Evolutionary conservation across 352 stramenopile genomes (phyloP).

Genomic region (Pythium volutum): DNA sequence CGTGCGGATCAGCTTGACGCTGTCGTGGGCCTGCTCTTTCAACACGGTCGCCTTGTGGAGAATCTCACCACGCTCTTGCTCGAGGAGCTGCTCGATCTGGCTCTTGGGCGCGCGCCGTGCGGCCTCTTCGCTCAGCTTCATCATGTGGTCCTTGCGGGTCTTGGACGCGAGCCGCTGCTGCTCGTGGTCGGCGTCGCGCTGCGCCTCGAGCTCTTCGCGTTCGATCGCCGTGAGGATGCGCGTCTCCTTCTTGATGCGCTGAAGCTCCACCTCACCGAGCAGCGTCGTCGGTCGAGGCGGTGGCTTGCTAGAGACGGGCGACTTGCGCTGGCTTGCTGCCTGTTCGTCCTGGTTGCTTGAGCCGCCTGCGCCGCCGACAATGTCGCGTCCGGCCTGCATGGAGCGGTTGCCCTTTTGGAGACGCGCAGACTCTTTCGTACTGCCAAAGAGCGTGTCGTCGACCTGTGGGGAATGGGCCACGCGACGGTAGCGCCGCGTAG

Average conservation of each 20-base stretch:
- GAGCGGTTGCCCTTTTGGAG: constrained; percentile 48
- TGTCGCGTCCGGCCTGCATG: constrained; percentile 56
- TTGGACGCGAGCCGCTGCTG: constrained; percentile 54
- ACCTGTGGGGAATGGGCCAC: constrained; percentile 57
- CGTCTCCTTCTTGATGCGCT: constrained; percentile 66
- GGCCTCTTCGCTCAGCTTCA: constrained; percentile 63
- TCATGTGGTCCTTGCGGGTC: constrained; percentile 78
- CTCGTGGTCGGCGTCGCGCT: constrained; percentile 56
- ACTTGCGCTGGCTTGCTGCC: constrained; percentile 6
- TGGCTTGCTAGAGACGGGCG: constrained; percentile 12
- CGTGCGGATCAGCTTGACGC: constrained; percentile 93
- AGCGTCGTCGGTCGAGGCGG: constrained; percentile 22
- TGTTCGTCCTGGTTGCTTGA: constrained; percentile 26
- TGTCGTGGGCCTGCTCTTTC: constrained; percentile 83
- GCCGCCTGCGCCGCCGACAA: constrained; percentile 10
- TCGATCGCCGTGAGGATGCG: constrained; percentile 54
- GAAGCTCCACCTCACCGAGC: constrained; percentile 41
- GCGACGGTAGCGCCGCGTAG: constrained; percentile 53
- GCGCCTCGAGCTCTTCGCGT: constrained; percentile 52
- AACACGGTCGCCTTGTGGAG: constrained; percentile 48
- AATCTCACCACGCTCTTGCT: constrained; percentile 61
- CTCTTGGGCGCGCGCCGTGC: constrained; percentile 61
- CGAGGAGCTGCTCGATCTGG: constrained; percentile 77
- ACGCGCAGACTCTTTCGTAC: background rate
- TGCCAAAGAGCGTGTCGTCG: constrained; percentile 72